phyloP scores from a whole-genome alignment of 164 flowering plant genomes.

The Vitis rotundifolia region DNA sequence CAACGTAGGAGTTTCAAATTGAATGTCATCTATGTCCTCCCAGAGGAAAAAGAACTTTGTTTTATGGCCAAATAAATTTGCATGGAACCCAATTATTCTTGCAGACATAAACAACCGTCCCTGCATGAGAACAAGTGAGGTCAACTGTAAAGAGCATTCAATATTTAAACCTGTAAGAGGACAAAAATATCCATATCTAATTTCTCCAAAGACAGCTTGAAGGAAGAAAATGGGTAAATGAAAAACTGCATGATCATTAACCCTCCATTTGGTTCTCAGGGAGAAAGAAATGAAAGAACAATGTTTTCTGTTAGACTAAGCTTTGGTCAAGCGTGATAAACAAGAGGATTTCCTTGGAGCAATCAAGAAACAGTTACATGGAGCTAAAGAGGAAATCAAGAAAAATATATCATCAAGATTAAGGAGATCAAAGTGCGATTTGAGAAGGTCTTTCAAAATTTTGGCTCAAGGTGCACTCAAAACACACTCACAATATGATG shows the following conservation, averaged over 20 bases:
- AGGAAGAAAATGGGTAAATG: not conserved
- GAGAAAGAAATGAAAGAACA: too few relatives aligned
- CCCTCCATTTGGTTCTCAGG: too few relatives aligned
- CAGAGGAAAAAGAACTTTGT: slow-evolving; percentile 92
- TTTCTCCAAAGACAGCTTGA: slow-evolving; percentile 1
- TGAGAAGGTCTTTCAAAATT: too few relatives aligned
- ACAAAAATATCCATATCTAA: not conserved
- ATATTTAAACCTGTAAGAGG: not conserved
- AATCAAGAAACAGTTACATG: too few relatives aligned
- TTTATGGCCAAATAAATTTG: slow-evolving; percentile 87
- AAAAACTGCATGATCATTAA: not conserved
- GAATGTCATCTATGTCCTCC: slow-evolving; percentile 96
- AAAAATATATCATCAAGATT: too few relatives aligned
- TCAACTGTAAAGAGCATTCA: not conserved
- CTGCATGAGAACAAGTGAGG: slow-evolving; percentile 37
- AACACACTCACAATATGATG: too few relatives aligned
- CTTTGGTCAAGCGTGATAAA: too few relatives aligned
- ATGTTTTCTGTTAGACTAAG: too few relatives aligned
- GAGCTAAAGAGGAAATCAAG: too few relatives aligned
- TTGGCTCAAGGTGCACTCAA: too few relatives aligned
- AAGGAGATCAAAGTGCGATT: too few relatives aligned
- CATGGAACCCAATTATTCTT: slow-evolving; percentile 86
- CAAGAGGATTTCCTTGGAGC: too few relatives aligned
- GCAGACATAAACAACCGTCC: slow-evolving; percentile 96
- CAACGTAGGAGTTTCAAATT: slow-evolving; percentile 68